A percentile compares a stretch with the other conserved stretches of the same genome.
These are phyloP conservation scores for Brachypodium distachyon DNA, from an alignment of 202 grass and related monocot genomes.

Conservation along the genomic window DNA sequence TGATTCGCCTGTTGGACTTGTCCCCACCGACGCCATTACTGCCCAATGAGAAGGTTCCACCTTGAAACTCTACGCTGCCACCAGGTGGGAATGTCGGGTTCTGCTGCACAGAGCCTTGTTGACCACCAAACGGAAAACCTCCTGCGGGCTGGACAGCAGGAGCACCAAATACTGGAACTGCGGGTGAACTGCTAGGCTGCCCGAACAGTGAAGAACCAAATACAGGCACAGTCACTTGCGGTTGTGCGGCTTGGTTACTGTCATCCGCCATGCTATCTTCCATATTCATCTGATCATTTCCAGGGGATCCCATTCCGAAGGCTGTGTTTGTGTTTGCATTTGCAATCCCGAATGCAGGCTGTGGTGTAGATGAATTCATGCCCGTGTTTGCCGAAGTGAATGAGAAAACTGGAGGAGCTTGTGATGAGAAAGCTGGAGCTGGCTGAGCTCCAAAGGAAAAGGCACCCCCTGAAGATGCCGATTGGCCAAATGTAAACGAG, in stretches of 20 bases:
- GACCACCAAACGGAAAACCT: slow-evolving; percentile 60
- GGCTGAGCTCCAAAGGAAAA: slow-evolving; percentile 67
- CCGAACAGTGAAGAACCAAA: slow-evolving; percentile 47
- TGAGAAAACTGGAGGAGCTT: slow-evolving; percentile 36
- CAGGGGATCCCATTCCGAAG: slow-evolving; percentile 41
- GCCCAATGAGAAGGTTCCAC: slow-evolving; percentile 60
- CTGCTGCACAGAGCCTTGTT: slow-evolving; percentile 37
- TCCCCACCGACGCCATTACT: slow-evolving; percentile 43
- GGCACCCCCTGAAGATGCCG: slow-evolving; percentile 38
- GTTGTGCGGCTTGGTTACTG: slow-evolving; percentile 32
- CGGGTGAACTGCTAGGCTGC: slow-evolving; percentile 36
- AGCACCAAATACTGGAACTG: slow-evolving; percentile 42
- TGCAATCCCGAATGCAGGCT: slow-evolving; percentile 50
- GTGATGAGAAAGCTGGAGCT: slow-evolving; percentile 33
- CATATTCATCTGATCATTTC: slow-evolving; percentile 85
- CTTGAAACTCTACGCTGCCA: slow-evolving; percentile 56
- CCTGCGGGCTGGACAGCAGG: slow-evolving; percentile 25
- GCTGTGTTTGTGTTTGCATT: slow-evolving; percentile 32
- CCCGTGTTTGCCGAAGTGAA: slow-evolving; percentile 33
- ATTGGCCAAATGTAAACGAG: slow-evolving; percentile 51
- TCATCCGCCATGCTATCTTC: slow-evolving; percentile 90
- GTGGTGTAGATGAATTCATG: slow-evolving; percentile 34
- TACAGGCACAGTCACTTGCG: slow-evolving; percentile 20
- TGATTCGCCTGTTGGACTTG: slow-evolving; percentile 54
- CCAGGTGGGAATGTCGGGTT: slow-evolving; percentile 37